These are phyloP conservation scores for Leishmania braziliensis DNA, from an alignment of 208 protist species.

Conservation along the genomic window DNA sequence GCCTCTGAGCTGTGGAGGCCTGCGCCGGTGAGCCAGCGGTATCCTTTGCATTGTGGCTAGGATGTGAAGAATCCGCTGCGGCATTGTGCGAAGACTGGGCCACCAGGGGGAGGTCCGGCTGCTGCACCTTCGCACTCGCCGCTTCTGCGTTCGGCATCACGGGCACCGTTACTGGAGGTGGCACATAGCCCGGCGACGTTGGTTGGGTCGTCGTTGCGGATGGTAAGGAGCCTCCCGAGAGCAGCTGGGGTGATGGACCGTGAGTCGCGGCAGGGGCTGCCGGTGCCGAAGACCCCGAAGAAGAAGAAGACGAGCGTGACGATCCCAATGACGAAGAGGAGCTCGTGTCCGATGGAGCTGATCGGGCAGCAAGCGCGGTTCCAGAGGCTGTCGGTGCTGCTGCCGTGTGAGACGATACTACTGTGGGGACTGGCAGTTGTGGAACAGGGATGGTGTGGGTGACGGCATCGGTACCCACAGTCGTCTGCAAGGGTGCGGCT, in stretches of 20 bases:
- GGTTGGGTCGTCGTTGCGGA: background rate
- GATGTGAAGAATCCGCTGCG: background rate
- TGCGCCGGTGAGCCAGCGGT: background rate
- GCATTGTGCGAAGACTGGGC: background rate
- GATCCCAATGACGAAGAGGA: constrained; percentile 1
- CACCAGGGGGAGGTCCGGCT: background rate
- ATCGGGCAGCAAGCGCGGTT: background rate
- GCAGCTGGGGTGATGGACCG: background rate
- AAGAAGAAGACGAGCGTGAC: background rate
- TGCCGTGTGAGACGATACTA: background rate
- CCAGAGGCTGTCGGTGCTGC: too few relatives aligned
- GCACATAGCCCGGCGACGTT: background rate
- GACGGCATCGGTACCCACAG: background rate
- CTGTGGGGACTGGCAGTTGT: background rate
- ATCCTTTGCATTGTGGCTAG: constrained; percentile 1
- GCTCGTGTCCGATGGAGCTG: constrained; percentile 5
- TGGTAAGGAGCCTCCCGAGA: background rate
- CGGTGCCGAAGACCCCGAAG: background rate
- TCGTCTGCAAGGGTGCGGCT: background rate
- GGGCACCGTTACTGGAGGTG: background rate
- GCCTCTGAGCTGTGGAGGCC: background rate
- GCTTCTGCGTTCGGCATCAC: background rate
- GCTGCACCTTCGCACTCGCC: background rate
- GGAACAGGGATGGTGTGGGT: constrained; percentile 1
- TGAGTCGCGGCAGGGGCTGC: background rate